Evolutionary conservation across 345 rosid genomes (phyloP), one percentile per base, ranked within the genome.

Genomic region (Eucalyptus curtisii): DNA sequence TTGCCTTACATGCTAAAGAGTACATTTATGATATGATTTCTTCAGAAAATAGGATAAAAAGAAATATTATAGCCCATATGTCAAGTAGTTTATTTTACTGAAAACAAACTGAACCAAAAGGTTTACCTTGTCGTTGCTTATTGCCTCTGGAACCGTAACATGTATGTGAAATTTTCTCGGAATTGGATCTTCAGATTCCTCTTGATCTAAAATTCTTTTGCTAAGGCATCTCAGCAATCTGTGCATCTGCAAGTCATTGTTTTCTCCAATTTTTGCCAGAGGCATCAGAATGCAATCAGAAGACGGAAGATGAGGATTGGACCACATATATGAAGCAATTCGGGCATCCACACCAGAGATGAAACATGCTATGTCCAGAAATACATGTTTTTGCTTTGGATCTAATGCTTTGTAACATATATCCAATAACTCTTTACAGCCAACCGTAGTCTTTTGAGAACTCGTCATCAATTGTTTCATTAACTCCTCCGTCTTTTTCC

Each of bases 391-490:
- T 49, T 49, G 50, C 17, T 2, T 2, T 0, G 1, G 50, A 49
- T 14, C 50, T 5, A 49, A 0, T 49, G 5, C 16, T 49, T 0
- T 0, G 16, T 49, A 4, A 49, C 50, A 49, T 49, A 49, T 49
- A 49, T 13, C 50, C 50, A 49, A 0, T 49, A 49, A 0, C 50
- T 49, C 50, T 13, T 49, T 0, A 49, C 5, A 5, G 16, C 50
- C 50, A 49, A 13, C 6, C 6, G 6, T 13, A 49, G 50, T 49
- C 16, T 13, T 49, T 49, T 5, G 50, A 49, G 6, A 49, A 49
- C 50, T 49, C 16, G 5, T 49, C 1, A 0, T 37, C 40, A 37
- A 37, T 37, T 37, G 0, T 13, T 49, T 13, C 50, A 49, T 49
- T 13, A 5, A 1, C 50, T 49, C 5, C 50, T 49, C 50, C 16